These are phyloP conservation scores for Venturiaceae sp. DNA, from an alignment of 2,329 filamentous ascomycete genomes.

Conservation along the genomic window DNA sequence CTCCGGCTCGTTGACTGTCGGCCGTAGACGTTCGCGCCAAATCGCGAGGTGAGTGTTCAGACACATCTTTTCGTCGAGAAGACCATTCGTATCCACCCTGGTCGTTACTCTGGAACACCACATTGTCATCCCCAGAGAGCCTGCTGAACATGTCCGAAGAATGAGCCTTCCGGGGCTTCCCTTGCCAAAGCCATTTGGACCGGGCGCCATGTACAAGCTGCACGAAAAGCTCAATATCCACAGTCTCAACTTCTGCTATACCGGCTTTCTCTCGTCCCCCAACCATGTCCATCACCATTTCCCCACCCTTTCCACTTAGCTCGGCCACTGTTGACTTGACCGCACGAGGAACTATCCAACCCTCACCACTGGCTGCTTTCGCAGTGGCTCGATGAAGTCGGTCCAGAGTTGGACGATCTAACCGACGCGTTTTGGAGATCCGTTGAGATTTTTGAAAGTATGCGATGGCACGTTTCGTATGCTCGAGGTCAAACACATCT, in stretches of 20 bases:
- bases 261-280: conserved; percentile 67
- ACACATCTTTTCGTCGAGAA: conserved; percentile 36
- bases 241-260: conserved; percentile 85
- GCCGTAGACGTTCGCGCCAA: neutral
- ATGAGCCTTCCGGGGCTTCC: conserved; percentile 62
- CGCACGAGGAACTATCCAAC: conserved; percentile 80
- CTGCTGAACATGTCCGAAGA: conserved; percentile 27
- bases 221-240: conserved; percentile 78
- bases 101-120: conserved; percentile 50
- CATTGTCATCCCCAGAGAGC: conserved; percentile 25
- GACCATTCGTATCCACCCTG: conserved; percentile 35
- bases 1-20: conserved; percentile 30
- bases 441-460: conserved; percentile 88
- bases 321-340: conserved; percentile 94
- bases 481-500: conserved; percentile 80
- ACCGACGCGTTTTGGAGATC: conserved; percentile 62
- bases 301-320: conserved; percentile 84
- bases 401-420: conserved; percentile 77
- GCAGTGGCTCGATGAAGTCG: conserved; percentile 74
- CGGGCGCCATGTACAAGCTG: conserved; percentile 70
- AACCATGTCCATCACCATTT: conserved; percentile 93
- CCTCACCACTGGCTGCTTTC: conserved; percentile 80
- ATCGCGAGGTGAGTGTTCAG: neutral
- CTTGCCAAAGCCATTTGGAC: conserved; percentile 90
- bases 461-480: conserved; percentile 72